Conservation (phyloP, 2,329 filamentous ascomycete species). For the Hirsutella minnesotensis region DNA sequence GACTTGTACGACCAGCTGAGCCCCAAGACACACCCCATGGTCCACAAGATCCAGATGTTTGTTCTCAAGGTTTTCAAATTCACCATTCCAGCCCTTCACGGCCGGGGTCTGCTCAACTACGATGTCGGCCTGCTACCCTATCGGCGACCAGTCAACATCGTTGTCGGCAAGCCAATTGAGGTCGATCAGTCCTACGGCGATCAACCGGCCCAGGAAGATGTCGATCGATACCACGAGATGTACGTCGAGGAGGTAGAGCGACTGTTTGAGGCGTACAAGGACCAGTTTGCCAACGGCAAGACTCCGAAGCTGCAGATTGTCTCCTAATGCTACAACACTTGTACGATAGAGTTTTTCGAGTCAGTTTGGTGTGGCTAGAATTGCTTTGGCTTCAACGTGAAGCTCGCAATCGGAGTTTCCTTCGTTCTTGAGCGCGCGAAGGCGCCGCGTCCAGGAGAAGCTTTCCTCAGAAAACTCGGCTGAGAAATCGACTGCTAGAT, state of each 20-base stretch:
- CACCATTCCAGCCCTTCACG: conserved; percentile 82
- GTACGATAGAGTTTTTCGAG: background rate
- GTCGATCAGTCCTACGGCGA: conserved; percentile 45
- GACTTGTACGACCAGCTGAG: conserved; percentile 87
- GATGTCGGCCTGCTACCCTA: conserved; percentile 96
- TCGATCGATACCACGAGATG: conserved; percentile 66
- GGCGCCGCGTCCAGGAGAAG: no score
- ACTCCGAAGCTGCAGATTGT: conserved; percentile 57
- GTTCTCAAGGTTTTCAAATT: conserved; percentile 83
- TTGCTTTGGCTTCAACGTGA: background rate
- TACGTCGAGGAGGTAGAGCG: conserved; percentile 67
- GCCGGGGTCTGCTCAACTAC: conserved; percentile 90
- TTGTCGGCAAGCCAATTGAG: conserved; percentile 72
- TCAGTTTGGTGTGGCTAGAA: background rate
- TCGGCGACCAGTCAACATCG: conserved; percentile 73
- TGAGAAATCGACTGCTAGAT: no score
- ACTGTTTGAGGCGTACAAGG: conserved; percentile 69
- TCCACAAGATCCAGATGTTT: conserved; percentile 73
- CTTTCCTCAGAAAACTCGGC: no score
- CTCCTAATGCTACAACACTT: conserved; percentile 16
- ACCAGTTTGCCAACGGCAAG: conserved; percentile 54
- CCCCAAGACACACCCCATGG: conserved; percentile 61
- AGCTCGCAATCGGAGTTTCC: no score
- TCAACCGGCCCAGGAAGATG: conserved; percentile 60
- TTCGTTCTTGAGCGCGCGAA: no score